Percentiles rank a stretch among this genome's conserved stretches.
These are phyloP conservation scores for Mycena belliarum DNA, from an alignment of 768 basidiomycete species.

Conservation along the genomic window DNA sequence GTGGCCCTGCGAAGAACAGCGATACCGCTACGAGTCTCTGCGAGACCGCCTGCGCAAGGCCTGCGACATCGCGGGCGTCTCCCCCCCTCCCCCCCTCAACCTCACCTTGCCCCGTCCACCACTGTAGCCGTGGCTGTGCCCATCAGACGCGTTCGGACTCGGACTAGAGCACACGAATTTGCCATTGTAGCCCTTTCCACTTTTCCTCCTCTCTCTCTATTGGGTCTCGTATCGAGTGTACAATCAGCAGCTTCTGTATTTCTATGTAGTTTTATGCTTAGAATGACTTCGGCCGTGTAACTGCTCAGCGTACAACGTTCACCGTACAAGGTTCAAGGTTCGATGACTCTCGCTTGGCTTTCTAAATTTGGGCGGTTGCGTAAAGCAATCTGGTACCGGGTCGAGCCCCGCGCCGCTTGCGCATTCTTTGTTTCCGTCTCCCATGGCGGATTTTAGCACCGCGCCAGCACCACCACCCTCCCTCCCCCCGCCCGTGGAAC, in stretches of 20 bases:
- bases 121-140: too few relatives aligned
- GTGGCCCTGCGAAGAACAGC: conserved; percentile 68
- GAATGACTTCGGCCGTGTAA: too few relatives aligned
- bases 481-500: conserved; percentile 21
- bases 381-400: not conserved
- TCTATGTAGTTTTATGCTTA: conserved; percentile 8
- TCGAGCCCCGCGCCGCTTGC: not conserved
- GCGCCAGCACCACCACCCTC: conserved; percentile 24
- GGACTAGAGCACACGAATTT: too few relatives aligned
- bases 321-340: too few relatives aligned
- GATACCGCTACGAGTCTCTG: conserved; percentile 46
- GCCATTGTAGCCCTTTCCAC: conserved; percentile 29
- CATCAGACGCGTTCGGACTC: too few relatives aligned
- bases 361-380: conserved; percentile 12
- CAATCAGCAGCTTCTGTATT: conserved; percentile 15
- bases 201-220: too few relatives aligned
- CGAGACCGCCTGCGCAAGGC: conserved; percentile 47
- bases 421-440: conserved; percentile 24
- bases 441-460: conserved; percentile 23
- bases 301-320: too few relatives aligned
- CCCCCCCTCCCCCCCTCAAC: conserved; percentile 43
- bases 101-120: conserved; percentile 29
- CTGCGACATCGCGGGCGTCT: conserved; percentile 49
- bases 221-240: not conserved
- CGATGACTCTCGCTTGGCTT: not conserved